Base-by-base conservation (phyloP, 331 rosid species). In the Cydonia oblonga region DNA sequence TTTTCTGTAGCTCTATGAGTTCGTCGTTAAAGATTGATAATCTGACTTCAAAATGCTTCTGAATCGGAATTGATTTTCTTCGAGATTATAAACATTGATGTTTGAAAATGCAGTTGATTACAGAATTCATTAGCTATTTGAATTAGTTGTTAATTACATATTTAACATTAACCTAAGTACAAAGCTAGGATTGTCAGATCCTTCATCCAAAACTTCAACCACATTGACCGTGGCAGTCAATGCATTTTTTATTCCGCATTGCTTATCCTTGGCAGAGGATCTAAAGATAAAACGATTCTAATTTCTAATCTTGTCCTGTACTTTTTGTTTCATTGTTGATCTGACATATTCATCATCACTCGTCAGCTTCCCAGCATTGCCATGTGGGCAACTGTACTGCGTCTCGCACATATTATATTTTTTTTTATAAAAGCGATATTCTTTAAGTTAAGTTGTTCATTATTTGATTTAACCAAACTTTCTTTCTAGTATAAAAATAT, bases 341-440 rank as follows among this genome's bases (percentile, higher is more conserved):
- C 28, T 19, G 58, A 35, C 28, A 24, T 54, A 33, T 30, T 33
- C 32, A 10, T 14, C n/a, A n/a, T n/a, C n/a, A n/a, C n/a, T n/a
- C 52, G 6, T 77, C 71, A 63, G 60, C 29, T 61, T 64, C 57
- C 38, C 30, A 9, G 46, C 66, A 69, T 4, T 14, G 64, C n/a
- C 68, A 30, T 29, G 66, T 44, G 51, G 61, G 35, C 32, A 6
- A n/a, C 46, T 28, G 52, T 64, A 25, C 65, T 60, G 2, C 35
- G 4, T 6, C 35, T 60, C 11, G 19, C 33, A 24, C 1, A 3
- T 60, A 5, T 5, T 24, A 60, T 60, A 29, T 32, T 68, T 9
- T 9, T 9, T 38, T 38, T 38, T 38, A 38, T 38, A 9, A 9
- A 9, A 38, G 13, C 42, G 13, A 38, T 38, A 38, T 38, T 32